A percentile compares a stretch with the other conserved stretches of the same genome.
phyloP scores from a whole-genome alignment of 805 yeast genomes.

The Suhomyces prunicola region DNA sequence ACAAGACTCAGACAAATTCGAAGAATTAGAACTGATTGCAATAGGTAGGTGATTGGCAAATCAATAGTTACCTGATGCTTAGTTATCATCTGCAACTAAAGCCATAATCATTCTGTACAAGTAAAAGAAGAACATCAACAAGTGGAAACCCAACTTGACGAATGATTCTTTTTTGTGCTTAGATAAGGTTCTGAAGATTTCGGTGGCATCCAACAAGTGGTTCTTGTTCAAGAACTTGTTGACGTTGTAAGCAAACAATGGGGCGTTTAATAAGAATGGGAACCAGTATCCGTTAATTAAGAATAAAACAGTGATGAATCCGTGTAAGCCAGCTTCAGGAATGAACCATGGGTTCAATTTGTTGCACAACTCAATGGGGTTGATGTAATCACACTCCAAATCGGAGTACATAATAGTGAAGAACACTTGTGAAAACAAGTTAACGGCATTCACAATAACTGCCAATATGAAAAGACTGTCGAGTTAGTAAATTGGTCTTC shows the following conservation, averaged over 20 bases:
- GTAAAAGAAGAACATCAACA: slow-evolving; percentile 91
- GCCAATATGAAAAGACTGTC: slow-evolving; percentile 66
- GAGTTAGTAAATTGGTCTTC: slow-evolving; percentile 1
- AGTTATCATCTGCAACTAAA: slow-evolving; percentile 62
- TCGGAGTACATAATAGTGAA: slow-evolving; percentile 95
- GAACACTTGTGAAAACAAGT: slow-evolving; percentile 87
- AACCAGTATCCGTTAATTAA: slow-evolving; percentile 91
- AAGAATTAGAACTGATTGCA: neutral
- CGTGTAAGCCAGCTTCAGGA: slow-evolving; percentile 89
- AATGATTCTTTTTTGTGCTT: slow-evolving; percentile 92
- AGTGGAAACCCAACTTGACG: slow-evolving; percentile 85
- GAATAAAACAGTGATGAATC: slow-evolving; percentile 62
- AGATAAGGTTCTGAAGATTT: slow-evolving; percentile 89
- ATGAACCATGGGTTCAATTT: slow-evolving; percentile 82
- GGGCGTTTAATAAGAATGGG: slow-evolving; percentile 76
- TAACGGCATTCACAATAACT: slow-evolving; percentile 79
- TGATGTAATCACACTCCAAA: slow-evolving; percentile 93
- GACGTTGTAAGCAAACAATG: slow-evolving; percentile 79
- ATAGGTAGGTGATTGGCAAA: neutral
- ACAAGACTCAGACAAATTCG: neutral
- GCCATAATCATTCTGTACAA: slow-evolving; percentile 95
- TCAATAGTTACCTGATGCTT: neutral
- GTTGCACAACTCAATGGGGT: slow-evolving; percentile 94
- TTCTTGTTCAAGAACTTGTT: slow-evolving; percentile 76
- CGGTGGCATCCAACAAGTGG: slow-evolving; percentile 93